Base-by-base conservation (phyloP, 2,329 filamentous ascomycete genomes). In the Aspergillus fijiensis region DNA sequence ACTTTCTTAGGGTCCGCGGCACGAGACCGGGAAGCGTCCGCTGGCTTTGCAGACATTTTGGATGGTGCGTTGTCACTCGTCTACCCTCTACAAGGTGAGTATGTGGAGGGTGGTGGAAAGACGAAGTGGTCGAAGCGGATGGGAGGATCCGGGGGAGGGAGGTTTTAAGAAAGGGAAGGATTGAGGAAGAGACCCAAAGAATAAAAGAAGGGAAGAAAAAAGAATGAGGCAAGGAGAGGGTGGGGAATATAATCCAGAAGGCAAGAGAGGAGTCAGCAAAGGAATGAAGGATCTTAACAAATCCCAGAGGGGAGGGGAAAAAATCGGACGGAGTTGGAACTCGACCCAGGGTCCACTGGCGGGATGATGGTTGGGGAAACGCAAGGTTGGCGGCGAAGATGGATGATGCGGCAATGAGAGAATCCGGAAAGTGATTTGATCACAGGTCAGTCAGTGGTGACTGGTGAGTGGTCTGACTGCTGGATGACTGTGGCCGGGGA, bases 1-100 rank as follows among this genome's bases (percentile, higher is more conserved):
- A 89, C 85, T 81, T 96, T 96, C 81, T 88, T 85, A 54, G 84
- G 68, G 62, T 76, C 74, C 48, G 65, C 62, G 52, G 70, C 67
- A 65, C 72, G 73, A 49, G 71, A 70, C 66, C 72, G 71, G 60
- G 67, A 57, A 49, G 69, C 61, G 62, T 75, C 74, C 59, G 67
- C 61, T 49, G 70, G 59, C 66, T 75, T 72, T 60, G 73, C 69
- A 67, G 74, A 75, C 73, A 77, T 76, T 71, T 59, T 71, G 64
- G 45, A 45, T 45, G 39, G 39, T 42, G 19, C 39, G 23, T 29
- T 16, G 7, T 14, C 16, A 25, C 42, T 53, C 51, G 39, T 54
- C 42, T 23, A 21, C 25, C 42, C 51, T 42, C 39, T 12, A 35
- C 33, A 31, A 55, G 23, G 39, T 59, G 33, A 12, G 29, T 33